Conservation (phyloP, 768 basidiomycete genomes). For the Dacryopinax primogenitus region DNA sequence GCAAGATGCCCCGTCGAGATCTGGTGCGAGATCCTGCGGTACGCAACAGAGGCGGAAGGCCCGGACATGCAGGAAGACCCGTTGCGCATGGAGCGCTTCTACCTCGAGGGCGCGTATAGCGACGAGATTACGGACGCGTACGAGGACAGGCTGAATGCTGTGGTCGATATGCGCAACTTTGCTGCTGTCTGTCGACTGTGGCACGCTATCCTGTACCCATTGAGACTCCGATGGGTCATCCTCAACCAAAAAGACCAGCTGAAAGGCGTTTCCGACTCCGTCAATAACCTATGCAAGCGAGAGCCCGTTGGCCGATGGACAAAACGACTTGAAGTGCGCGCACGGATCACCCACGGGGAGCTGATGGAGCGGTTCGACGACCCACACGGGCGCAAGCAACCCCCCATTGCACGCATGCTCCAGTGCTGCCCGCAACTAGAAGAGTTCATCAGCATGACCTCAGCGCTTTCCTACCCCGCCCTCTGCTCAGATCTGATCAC, state of each 20-base stretch:
- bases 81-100: constrained; percentile 1
- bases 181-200: not conserved
- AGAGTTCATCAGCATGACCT: constrained; percentile 1
- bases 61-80: constrained; percentile 3
- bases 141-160: not conserved
- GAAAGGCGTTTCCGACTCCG: not conserved
- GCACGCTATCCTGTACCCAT: not conserved
- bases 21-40: constrained; percentile 7
- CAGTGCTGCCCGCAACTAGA: not conserved
- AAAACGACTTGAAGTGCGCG: not conserved
- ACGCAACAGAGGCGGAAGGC: not conserved
- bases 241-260: not conserved
- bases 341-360: not conserved
- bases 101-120: constrained; percentile 3
- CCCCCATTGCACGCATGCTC: not conserved
- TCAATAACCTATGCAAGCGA: not conserved
- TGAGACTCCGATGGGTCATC: not conserved
- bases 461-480: not conserved
- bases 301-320: not conserved
- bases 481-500: constrained; percentile 1
- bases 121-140: not conserved
- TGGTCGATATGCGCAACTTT: constrained; percentile 5
- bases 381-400: not conserved
- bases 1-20: constrained; percentile 7
- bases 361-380: not conserved